These are phyloP conservation scores for Trypanosoma brucei DNA, from an alignment of 208 protist species.

Conservation along the genomic window DNA sequence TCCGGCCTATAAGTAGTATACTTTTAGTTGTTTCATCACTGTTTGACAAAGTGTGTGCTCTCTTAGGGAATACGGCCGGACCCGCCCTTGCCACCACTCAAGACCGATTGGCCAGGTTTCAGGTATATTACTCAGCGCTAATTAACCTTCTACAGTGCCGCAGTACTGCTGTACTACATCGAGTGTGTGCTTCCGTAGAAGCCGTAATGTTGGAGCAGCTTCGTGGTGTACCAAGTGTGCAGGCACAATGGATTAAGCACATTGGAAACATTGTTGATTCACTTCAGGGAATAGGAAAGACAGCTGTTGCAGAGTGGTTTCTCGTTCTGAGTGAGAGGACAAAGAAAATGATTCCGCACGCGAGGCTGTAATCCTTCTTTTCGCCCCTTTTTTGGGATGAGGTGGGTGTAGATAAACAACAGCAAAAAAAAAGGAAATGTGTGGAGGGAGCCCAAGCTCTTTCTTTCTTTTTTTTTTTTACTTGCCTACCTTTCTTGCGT, in stretches of 20 bases:
- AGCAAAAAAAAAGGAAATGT: no score
- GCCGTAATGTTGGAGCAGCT: conserved; percentile 74
- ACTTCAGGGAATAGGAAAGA: conserved; percentile 54
- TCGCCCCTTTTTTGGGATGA: conserved; percentile 17
- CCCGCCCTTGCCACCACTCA: conserved; percentile 9
- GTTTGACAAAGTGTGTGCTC: conserved; percentile 70
- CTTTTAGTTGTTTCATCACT: conserved; percentile 71
- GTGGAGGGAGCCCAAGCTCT: no score
- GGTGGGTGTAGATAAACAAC: conserved; percentile 18
- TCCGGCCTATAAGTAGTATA: conserved; percentile 54
- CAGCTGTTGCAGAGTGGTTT: conserved; percentile 73
- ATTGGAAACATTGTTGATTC: conserved; percentile 50
- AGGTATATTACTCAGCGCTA: conserved; percentile 72
- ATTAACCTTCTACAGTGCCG: conserved; percentile 74
- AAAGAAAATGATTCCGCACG: conserved; percentile 1
- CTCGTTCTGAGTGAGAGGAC: conserved; percentile 49
- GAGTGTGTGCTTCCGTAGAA: conserved; percentile 81
- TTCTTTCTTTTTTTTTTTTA: no score
- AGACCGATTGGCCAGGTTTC: conserved; percentile 44
- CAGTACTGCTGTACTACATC: conserved; percentile 51
- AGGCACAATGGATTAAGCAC: conserved; percentile 67
- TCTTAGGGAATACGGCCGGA: conserved; percentile 35
- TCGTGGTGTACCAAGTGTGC: conserved; percentile 34
- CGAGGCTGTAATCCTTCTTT: conserved; percentile 15
- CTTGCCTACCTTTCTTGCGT: no score